Evolutionary conservation across 768 basidiomycete genomes (phyloP).

Genomic region (Hortiboletus campestris): DNA sequence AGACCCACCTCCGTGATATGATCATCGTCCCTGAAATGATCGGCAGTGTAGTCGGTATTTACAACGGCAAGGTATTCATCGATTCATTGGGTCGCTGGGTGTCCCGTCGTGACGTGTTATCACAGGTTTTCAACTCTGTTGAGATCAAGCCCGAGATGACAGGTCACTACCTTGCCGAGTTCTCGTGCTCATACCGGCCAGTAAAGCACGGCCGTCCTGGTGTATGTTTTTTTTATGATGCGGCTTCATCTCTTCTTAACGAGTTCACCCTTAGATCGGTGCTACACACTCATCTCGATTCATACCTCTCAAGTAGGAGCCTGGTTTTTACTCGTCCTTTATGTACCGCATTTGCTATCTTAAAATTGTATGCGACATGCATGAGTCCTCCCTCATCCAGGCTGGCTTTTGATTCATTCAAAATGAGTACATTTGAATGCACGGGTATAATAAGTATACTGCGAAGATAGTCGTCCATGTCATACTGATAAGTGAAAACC

Average conservation of each 20-base stretch:
- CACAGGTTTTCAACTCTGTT: constrained; percentile 87
- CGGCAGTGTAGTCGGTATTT: constrained; percentile 95
- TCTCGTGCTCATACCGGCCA: constrained; percentile 95
- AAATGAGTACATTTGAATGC: constrained; percentile 41
- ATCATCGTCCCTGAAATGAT: constrained; percentile 99
- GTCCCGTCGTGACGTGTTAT: not conserved
- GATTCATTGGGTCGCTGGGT: not conserved
- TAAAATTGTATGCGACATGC: constrained; percentile 42
- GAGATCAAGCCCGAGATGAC: constrained; percentile 99
- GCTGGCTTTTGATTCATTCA: constrained; percentile 28
- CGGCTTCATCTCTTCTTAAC: constrained; percentile 5
- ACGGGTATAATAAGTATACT: constrained; percentile 60
- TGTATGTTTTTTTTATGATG: constrained; percentile 54
- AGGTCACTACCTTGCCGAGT: constrained; percentile 98
- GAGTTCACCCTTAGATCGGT: constrained; percentile 59
- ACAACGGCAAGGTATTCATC: constrained; percentile 85
- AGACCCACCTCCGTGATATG: constrained; percentile 99
- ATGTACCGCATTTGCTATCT: constrained; percentile 18
- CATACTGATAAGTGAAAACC: constrained; percentile 46
- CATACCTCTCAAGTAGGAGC: constrained; percentile 93
- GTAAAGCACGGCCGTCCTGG: constrained; percentile 99
- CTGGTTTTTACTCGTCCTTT: constrained; percentile 20
- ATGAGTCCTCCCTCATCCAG: constrained; percentile 13
- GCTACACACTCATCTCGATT: constrained; percentile 89
- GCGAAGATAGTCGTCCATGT: constrained; percentile 61